Evolutionary conservation across 2,329 filamentous ascomycete species (phyloP).

Genomic region (Epichloe hybrida): DNA sequence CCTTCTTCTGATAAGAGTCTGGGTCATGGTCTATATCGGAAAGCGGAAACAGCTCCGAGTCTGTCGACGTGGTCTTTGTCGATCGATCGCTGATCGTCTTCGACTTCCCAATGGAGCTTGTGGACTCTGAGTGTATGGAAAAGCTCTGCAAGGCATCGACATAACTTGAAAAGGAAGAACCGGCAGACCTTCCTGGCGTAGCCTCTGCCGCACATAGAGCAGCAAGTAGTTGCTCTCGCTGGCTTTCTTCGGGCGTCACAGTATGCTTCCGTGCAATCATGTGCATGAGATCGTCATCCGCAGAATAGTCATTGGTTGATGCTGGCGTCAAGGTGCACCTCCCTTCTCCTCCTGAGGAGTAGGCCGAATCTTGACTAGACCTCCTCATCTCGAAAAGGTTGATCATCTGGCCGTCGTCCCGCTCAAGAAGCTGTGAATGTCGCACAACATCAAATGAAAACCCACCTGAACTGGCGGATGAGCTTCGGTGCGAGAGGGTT

Average conservation of each 20-base stretch:
- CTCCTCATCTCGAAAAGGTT: slow-evolving; percentile 1
- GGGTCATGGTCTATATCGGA: background rate
- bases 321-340: background rate
- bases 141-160: background rate
- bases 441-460: background rate
- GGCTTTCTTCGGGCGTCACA: background rate
- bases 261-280: background rate
- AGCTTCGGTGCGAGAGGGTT: background rate
- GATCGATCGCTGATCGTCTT: background rate
- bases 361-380: background rate
- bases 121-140: background rate
- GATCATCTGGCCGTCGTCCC: background rate
- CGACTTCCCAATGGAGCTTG: background rate
- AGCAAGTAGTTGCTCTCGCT: slow-evolving; percentile 1
- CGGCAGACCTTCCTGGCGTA: background rate
- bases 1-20: background rate
- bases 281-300: background rate
- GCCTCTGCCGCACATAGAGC: background rate
- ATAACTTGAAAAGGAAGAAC: background rate
- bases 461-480: background rate
- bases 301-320: background rate
- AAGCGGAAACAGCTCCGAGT: background rate
- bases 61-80: background rate
- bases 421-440: background rate
- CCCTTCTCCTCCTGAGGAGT: background rate